Conservation (phyloP, 2,329 filamentous ascomycete genomes). For the Aspergillus glaucus region DNA sequence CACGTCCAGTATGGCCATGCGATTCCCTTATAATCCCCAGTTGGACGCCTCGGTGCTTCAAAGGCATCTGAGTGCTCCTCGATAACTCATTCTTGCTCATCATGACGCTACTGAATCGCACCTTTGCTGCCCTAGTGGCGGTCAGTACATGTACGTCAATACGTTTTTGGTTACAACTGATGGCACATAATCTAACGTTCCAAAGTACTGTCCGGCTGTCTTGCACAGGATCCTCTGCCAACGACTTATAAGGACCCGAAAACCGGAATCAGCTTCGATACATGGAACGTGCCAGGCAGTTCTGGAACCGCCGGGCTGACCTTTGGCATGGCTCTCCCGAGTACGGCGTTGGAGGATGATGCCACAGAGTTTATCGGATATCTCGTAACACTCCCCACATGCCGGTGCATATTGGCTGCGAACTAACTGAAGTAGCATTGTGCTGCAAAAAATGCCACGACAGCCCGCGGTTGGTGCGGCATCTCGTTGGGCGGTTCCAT, state of each 20-base stretch:
- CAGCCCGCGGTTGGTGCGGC: slow-evolving; percentile 3
- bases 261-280: neutral
- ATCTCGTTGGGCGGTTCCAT: slow-evolving; percentile 3
- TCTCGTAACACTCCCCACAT: neutral
- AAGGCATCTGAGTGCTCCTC: neutral
- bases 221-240: neutral
- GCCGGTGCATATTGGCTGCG: neutral
- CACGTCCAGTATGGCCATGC: neutral
- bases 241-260: neutral
- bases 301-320: slow-evolving; percentile 1
- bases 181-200: neutral
- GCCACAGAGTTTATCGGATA: slow-evolving; percentile 6
- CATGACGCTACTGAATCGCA: neutral
- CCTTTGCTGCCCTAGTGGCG: neutral
- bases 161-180: neutral
- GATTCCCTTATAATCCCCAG: neutral
- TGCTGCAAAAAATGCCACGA: neutral
- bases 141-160: neutral
- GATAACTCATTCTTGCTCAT: neutral
- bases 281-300: neutral
- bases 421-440: neutral
- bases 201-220: neutral
- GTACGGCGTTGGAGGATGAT: slow-evolving; percentile 1
- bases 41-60: neutral
- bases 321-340: slow-evolving; percentile 3